Base-by-base conservation (phyloP, 768 basidiomycete genomes). In the Xerocomellus chrysenteron region DNA sequence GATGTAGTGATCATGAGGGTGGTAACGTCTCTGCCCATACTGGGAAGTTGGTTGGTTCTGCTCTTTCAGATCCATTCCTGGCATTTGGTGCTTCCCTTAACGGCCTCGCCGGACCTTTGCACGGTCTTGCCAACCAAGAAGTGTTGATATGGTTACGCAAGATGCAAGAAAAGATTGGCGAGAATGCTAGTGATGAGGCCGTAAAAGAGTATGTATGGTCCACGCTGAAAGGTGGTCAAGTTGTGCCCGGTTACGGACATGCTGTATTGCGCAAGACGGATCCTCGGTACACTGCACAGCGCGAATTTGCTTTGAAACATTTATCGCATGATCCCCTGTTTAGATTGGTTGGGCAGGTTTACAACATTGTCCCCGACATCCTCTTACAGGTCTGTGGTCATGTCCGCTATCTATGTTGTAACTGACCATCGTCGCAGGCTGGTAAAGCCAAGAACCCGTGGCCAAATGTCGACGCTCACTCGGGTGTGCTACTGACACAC, bases 391-490 rank as follows among this genome's bases (percentile, higher is more conserved):
- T 90, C 67, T 55, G 50, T 46, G 41, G 8, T 26, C 3, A 19
- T 13, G 26, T 52, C 3, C 1, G 26, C 28, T 39, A 59, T 59
- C 50, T 10, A 19, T 46, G 37, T 28, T 47, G 14, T 42, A 19
- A 47, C 39, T 49, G 17, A 44, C 7, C 19, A 13, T 37, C 1
- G 35, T 33, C 62, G 59, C 61, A 89, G 87, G 90, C 91, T 63
- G 91, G 91, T 63, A 93, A 93, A 74, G 91, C 90, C 17, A 93
- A 92, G 82, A 93, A 93, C 78, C 91, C 91, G 2, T 93, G 90
- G 90, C 95, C 95, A 44, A 98, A 98, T 73, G 95, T 98, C 54
- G 95, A 98, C 72, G 93, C 95, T 48, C 94, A 96, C 79, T 98
- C 96, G 16, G 94, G 92, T 75, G 91, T 85, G 51, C 83, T 95